phyloP scores from a whole-genome alignment of 2,329 filamentous ascomycete genomes.

The Clonostachys chloroleuca region DNA sequence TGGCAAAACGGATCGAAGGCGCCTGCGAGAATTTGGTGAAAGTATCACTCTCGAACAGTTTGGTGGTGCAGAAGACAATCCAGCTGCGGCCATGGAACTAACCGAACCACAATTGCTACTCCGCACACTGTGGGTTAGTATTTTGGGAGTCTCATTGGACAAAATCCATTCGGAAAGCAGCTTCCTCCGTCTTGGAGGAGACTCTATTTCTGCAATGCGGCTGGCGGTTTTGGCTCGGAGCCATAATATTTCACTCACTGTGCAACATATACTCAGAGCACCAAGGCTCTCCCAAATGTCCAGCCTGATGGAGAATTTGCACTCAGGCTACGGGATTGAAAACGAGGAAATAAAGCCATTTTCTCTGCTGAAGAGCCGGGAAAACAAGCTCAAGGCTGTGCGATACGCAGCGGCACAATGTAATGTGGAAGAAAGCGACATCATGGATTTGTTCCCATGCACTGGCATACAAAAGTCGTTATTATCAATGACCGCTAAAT shows the following conservation, averaged over 20 bases:
- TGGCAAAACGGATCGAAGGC: slow-evolving; percentile 65
- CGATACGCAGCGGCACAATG: too few species aligned
- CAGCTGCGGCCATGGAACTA: neutral
- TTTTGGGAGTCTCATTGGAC: neutral
- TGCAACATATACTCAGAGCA: too few species aligned
- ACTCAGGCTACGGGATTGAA: too few species aligned
- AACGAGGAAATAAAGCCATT: too few species aligned
- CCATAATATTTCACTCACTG: too few species aligned
- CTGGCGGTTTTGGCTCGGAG: too few species aligned
- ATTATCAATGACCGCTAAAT: neutral
- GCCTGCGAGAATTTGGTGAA: slow-evolving; percentile 43
- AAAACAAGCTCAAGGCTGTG: too few species aligned
- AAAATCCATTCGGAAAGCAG: neutral
- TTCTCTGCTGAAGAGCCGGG: too few species aligned
- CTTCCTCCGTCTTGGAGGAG: slow-evolving; percentile 34
- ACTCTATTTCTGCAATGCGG: slow-evolving; percentile 35
- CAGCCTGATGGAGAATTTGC: too few species aligned
- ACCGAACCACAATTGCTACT: neutral
- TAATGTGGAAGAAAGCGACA: too few species aligned
- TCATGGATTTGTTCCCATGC: neutral
- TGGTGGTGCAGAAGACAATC: neutral
- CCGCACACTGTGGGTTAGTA: neutral
- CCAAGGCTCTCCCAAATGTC: too few species aligned
- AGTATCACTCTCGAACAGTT: slow-evolving; percentile 22
- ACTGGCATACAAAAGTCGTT: slow-evolving; percentile 2